Conservation (phyloP, 1,139 yeast species). For the Pichia sp. region DNA sequence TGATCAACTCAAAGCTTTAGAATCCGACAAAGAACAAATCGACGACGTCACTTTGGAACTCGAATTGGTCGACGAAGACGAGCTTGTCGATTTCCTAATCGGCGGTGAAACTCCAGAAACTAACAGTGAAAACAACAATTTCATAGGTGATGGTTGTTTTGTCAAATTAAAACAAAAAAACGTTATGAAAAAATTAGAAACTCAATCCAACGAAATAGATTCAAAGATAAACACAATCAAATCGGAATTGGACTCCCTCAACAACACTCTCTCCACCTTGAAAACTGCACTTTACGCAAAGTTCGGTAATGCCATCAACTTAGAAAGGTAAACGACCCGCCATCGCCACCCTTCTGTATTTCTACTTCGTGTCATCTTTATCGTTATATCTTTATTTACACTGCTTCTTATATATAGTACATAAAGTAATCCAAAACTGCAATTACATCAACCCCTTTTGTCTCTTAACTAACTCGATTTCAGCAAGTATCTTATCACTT, state of each 20-base stretch:
- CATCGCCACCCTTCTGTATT: too few species aligned
- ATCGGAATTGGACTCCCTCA: slow-evolving; percentile 47
- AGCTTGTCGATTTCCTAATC: slow-evolving; percentile 55
- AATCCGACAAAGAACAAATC: slow-evolving; percentile 79
- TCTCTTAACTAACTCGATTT: slow-evolving; percentile 56
- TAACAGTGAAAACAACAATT: slow-evolving; percentile 30
- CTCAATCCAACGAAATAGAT: slow-evolving; percentile 53
- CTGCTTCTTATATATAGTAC: too few species aligned
- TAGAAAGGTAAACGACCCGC: slow-evolving; percentile 61
- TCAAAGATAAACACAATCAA: slow-evolving; percentile 47
- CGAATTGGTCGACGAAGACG: slow-evolving; percentile 83
- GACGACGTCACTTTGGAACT: slow-evolving; percentile 86
- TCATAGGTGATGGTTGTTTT: slow-evolving; percentile 40
- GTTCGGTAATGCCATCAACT: slow-evolving; percentile 86
- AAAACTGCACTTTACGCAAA: slow-evolving; percentile 80
- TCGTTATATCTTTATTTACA: too few species aligned
- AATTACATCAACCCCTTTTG: slow-evolving; percentile 31
- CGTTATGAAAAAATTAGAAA: slow-evolving; percentile 65
- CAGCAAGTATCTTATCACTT: slow-evolving; percentile 83
- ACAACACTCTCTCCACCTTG: slow-evolving; percentile 51
- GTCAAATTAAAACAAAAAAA: slow-evolving; percentile 62
- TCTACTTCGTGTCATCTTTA: slow-evolving; percentile 6
- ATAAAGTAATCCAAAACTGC: too few species aligned
- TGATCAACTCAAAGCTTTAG: slow-evolving; percentile 47
- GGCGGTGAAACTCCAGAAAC: slow-evolving; percentile 45